Base-by-base conservation (phyloP, 1,284 basidiomycete species). In the Tylopilus sp. region DNA sequence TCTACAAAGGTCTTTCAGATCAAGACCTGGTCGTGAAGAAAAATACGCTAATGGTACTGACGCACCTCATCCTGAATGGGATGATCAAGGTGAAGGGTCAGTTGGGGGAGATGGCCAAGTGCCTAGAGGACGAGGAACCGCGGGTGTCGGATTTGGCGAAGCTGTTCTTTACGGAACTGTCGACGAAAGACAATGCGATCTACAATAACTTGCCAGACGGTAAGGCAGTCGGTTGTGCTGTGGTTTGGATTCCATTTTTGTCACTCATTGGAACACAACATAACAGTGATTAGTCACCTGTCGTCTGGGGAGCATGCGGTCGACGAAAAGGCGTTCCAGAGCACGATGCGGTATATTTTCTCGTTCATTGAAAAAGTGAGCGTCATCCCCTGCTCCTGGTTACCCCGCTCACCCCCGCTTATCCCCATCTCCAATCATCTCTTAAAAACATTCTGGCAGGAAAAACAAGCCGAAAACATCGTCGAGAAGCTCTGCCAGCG, bases 71-170 rank as follows among this genome's bases (percentile, higher is more conserved):
- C 64, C 71, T 98, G 54, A 98, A 98, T 64, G 96, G 96, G 1
- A 98, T 98, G 96, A 55, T 68, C 63, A 99, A 99, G 70, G 96
- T 98, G 64, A 99, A 99, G 70, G 97, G 97, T 1, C 96, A 99
- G 67, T 76, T 98, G 4, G 96, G 97, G 29, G 97, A 98, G 75
- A 97, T 99, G 94, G 97, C 96, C 29, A 99, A 99, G 71, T 99
- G 96, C 63, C 72, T 99, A 18, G 93, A 98, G 69, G 95, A 99
- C 69, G 76, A 81, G n/a, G 96, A 98, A 55, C 77, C 77, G 49
- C 75, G 95, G 10, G 90, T 99, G 52, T 83, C 88, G 13, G 94
- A 98, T 62, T 77, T 99, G 16, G 95, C 97, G 34, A 97, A 95
- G 69, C 69, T 99, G 47, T 99, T 99, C 82, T 99, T 99, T 76